Conservation (phyloP, 805 yeast species). For the Tetrapisispora taiwanensis region DNA sequence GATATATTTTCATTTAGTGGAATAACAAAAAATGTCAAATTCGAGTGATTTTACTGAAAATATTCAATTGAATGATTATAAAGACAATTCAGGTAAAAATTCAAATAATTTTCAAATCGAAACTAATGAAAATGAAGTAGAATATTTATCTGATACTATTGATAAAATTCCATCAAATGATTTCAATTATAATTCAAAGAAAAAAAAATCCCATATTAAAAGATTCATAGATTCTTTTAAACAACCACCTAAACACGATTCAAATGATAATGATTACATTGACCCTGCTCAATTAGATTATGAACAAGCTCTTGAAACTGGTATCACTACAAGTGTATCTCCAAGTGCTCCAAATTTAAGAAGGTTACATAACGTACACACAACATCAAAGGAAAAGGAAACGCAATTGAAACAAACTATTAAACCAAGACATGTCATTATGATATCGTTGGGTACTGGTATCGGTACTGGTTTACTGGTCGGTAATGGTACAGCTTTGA, state of each 20-base stretch:
- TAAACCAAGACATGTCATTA: constrained; percentile 44
- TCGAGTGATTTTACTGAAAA: neutral
- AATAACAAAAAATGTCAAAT: neutral
- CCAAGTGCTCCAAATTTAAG: constrained; percentile 1
- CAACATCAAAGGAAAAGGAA: constrained; percentile 2
- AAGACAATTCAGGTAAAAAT: neutral
- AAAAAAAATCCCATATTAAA: constrained; percentile 2
- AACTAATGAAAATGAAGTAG: constrained; percentile 4
- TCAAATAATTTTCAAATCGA: neutral
- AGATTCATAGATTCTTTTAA: constrained; percentile 14
- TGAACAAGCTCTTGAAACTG: neutral
- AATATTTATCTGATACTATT: constrained; percentile 1
- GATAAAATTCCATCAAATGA: neutral
- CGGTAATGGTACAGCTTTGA: constrained; percentile 43
- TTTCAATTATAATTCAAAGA: neutral
- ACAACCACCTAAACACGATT: neutral
- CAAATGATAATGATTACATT: constrained; percentile 1
- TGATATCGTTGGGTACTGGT: constrained; percentile 79
- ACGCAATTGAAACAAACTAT: constrained; percentile 26
- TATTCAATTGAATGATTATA: neutral
- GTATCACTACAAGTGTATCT: constrained; percentile 1
- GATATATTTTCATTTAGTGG: no score
- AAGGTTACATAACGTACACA: neutral
- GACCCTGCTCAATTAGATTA: constrained; percentile 2
- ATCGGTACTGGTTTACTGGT: constrained; percentile 68